Base-by-base conservation (phyloP, 805 yeast genomes). In the Candida taoyuanica region DNA sequence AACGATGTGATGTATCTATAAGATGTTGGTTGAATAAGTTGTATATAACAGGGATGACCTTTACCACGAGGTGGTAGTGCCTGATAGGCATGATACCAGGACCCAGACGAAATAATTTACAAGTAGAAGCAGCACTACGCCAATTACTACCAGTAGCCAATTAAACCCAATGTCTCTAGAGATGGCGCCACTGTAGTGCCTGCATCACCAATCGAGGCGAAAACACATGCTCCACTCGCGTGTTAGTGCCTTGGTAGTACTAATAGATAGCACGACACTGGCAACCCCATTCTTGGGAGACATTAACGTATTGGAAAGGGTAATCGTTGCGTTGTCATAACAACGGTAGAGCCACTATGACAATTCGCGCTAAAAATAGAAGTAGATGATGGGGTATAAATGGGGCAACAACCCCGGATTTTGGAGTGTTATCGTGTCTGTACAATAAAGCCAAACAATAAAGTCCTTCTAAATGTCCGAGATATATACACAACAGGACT, bases 171-270 rank as follows among this genome's bases (percentile, higher is more conserved):
- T n/a, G 5, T 14, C 20, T 13, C 43, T 36, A 5, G 60, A 46
- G 0, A 55, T 20, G 3, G 55, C 33, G 5, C 95, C 95, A 29
- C 34, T 1, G 53, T 57, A 25, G 53, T 41, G 17, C 44, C 46
- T 1, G 52, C 45, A 5, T 67, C 65, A 33, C 75, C 56, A 58
- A 75, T 68, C 21, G 71, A 63, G 28, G 75, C 68, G n/a, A 82
- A 78, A 37, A 77, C 68, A 1, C 95, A 88, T 7, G 85, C 71
- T 2, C 87, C 89, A 18, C 76, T 61, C 7, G 83, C 74, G 37
- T 82, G 83, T 37, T 71, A 62, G 29, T 67, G 68, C 19, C 63
- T 56, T 0, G 94, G 95, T 29, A 86, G 55, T 1, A 76, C 63
- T 40, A 79, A 76, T 33, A 83, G 59, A 3, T n/a, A 86, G 69